Base-by-base conservation (phyloP, 345 rosid species). In the Nephelium lappaceum region DNA sequence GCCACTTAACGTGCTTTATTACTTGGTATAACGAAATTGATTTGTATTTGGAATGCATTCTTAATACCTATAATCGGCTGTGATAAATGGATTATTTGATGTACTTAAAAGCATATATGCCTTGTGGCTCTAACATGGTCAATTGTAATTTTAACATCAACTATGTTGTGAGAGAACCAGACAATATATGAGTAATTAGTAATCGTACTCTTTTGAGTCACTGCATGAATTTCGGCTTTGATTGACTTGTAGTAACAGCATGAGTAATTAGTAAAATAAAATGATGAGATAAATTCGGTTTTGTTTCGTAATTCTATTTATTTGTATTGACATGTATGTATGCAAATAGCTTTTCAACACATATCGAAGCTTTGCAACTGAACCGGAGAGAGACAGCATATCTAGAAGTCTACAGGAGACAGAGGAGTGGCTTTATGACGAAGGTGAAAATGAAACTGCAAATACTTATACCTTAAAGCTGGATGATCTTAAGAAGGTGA, bases 361-460 rank as follows among this genome's bases (percentile, higher is more conserved):
- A 4, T 88, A 85, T 73, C 86, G 89, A 69, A 82, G 85, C 80
- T 86, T 86, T 79, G 87, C 91, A 11, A 79, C 75, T 77, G 89
- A 89, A 69, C 42, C 1, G 57, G 93, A 89, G 85, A 86, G 85
- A 77, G 91, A 89, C 66, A 88, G 83, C 25, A 82, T 88, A 45
- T 85, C 91, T 74, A 85, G 77, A 79, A 88, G 80, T 77, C 84
- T 89, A 6, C 87, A 89, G 70, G 86, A 88, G 85, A 86, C 93
- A 1, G 85, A 89, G 75, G 93, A 89, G 67, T 89, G 93, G 93
- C 93, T 89, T 80, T 89, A 89, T 49, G 87, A 85, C 0, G 91
- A 89, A 23, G 89, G 91, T 55, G 89, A 86, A 23, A 89, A 89
- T 78, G 93, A 89, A 82, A 83, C 91, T 75, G 89, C 81, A 79